phyloP scores from a whole-genome alignment of 2,329 filamentous ascomycete species.

The Dothistroma pini region DNA sequence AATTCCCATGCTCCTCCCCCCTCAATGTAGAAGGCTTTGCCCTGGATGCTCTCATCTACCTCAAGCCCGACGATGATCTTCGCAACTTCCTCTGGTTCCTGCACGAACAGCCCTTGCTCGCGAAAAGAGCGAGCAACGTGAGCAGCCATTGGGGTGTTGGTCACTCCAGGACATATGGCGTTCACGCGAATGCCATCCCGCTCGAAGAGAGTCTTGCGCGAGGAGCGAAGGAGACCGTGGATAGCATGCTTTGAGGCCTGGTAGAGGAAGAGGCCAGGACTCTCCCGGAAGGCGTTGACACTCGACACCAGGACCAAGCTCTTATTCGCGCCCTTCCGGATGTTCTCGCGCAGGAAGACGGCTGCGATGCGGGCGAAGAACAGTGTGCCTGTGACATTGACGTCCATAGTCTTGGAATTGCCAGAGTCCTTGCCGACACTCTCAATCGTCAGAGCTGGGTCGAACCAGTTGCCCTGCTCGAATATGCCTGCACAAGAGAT shows the following conservation, averaged over 20 bases:
- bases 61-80: constrained; percentile 29
- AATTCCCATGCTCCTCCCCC: constrained; percentile 46
- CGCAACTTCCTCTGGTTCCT: constrained; percentile 23
- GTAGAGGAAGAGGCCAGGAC: constrained; percentile 48
- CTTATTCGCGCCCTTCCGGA: constrained; percentile 34
- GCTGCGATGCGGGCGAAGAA: constrained; percentile 49
- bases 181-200: constrained; percentile 39
- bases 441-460: constrained; percentile 43
- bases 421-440: constrained; percentile 39
- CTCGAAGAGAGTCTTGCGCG: constrained; percentile 25
- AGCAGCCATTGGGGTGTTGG: constrained; percentile 37
- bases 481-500: constrained; percentile 47
- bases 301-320: constrained; percentile 46
- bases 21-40: constrained; percentile 43
- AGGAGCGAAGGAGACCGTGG: constrained; percentile 26
- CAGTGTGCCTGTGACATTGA: constrained; percentile 43
- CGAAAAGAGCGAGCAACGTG: constrained; percentile 19
- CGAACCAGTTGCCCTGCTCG: constrained; percentile 47
- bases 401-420: constrained; percentile 42
- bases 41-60: constrained; percentile 36
- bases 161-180: constrained; percentile 43
- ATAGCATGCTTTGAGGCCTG: constrained; percentile 28
- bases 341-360: constrained; percentile 47
- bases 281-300: constrained; percentile 49
- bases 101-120: constrained; percentile 19